Conservation (phyloP, 495 filamentous ascomycete genomes). For the Penicillium fimorum region DNA sequence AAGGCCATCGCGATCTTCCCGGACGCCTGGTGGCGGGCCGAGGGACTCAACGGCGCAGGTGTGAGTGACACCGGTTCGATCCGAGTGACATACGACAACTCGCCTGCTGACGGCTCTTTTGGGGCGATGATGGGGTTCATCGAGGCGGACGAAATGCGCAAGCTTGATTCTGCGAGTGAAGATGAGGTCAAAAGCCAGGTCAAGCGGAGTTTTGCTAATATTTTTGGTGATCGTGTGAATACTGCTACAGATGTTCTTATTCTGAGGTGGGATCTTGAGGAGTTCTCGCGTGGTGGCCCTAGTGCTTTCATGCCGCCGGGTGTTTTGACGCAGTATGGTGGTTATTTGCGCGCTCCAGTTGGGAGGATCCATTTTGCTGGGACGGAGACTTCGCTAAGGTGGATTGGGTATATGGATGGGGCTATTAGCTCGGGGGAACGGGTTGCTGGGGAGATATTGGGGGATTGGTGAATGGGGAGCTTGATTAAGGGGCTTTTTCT, state of each 20-base stretch:
- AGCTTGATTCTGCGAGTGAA: slow-evolving; percentile 13
- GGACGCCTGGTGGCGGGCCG: slow-evolving; percentile 26
- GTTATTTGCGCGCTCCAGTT: slow-evolving; percentile 14
- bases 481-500: not conserved
- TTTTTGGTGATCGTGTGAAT: slow-evolving; percentile 19
- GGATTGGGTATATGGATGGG: slow-evolving; percentile 37
- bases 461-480: not conserved
- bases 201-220: slow-evolving; percentile 11
- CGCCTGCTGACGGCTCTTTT: slow-evolving; percentile 17
- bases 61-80: slow-evolving; percentile 19
- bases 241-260: slow-evolving; percentile 15
- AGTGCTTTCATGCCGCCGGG: slow-evolving; percentile 13
- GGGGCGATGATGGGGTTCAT: slow-evolving; percentile 31
- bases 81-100: slow-evolving; percentile 22
- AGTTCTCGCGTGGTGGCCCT: slow-evolving; percentile 22
- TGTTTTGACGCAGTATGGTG: slow-evolving; percentile 15
- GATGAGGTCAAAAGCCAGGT: slow-evolving; percentile 12
- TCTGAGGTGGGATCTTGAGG: slow-evolving; percentile 25
- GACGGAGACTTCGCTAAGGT: slow-evolving; percentile 28
- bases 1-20: slow-evolving; percentile 28
- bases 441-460: slow-evolving; percentile 15
- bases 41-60: slow-evolving; percentile 20
- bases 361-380: slow-evolving; percentile 33
- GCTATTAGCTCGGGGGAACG: slow-evolving; percentile 28
- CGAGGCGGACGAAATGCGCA: slow-evolving; percentile 24